Evolutionary conservation across 352 stramenopile species (phyloP).

Genomic region (Phytophthora megakarya): DNA sequence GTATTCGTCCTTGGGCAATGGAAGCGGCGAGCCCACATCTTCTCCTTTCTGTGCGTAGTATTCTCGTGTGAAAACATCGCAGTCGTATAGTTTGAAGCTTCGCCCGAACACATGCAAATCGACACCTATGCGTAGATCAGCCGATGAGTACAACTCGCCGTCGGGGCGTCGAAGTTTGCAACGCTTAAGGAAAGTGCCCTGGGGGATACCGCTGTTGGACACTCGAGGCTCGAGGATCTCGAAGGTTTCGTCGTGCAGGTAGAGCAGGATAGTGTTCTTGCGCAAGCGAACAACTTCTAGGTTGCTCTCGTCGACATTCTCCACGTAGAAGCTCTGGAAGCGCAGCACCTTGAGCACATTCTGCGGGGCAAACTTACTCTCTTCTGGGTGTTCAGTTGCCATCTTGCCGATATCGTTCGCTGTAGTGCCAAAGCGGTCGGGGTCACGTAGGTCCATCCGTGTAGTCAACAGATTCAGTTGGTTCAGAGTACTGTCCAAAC

Average conservation of each 20-base stretch:
- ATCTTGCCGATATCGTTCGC: conserved; percentile 64
- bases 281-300: conserved; percentile 74
- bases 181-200: conserved; percentile 88
- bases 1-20: conserved; percentile 84
- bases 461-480: conserved; percentile 68
- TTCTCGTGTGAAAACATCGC: conserved; percentile 72
- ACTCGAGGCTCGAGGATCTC: conserved; percentile 87
- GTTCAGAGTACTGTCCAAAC: conserved; percentile 65
- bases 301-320: conserved; percentile 84
- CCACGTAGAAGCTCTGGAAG: conserved; percentile 88
- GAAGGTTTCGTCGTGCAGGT: conserved; percentile 88
- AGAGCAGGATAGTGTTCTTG: conserved; percentile 81
- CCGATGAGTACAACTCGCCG: conserved; percentile 52
- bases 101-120: conserved; percentile 78
- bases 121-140: conserved; percentile 68
- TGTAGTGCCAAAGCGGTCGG: conserved; percentile 62
- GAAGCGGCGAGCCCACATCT: conserved; percentile 54
- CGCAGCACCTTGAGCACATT: conserved; percentile 82
- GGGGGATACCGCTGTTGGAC: conserved; percentile 85
- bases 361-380: conserved; percentile 84
- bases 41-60: conserved; percentile 55
- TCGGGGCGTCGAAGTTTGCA: conserved; percentile 66
- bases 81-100: conserved; percentile 79
- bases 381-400: conserved; percentile 32
- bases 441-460: conserved; percentile 58